phyloP scores from a whole-genome alignment of 768 basidiomycete species.

The Suillus tomentosus region DNA sequence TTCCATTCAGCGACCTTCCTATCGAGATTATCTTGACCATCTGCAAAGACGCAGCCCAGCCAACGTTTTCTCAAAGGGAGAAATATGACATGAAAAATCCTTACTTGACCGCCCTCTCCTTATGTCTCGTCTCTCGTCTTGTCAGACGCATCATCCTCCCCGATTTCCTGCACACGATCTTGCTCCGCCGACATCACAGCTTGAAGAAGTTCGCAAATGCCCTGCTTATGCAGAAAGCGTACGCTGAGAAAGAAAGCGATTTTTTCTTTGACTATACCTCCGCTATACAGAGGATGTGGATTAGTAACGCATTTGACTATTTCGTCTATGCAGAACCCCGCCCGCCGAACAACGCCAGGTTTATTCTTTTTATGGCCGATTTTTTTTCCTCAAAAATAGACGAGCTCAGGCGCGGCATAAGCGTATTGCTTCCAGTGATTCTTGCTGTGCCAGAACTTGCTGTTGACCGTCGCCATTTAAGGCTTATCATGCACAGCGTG shows the following conservation, averaged over 20 bases:
- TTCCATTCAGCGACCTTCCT: conserved; percentile 19
- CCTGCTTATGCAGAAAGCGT: no score
- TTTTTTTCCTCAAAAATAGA: no score
- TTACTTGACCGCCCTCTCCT: conserved; percentile 29
- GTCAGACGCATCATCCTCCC: conserved; percentile 30
- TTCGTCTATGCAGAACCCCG: no score
- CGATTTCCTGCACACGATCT: conserved; percentile 25
- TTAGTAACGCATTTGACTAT: background rate
- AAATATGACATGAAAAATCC: background rate
- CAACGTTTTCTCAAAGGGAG: conserved; percentile 13
- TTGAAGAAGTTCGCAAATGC: no score
- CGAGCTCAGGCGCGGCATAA: background rate
- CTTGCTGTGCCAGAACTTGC: background rate
- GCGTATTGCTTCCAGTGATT: background rate
- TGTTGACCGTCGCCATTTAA: background rate
- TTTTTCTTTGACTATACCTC: no score
- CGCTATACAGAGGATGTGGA: background rate
- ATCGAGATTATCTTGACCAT: conserved; percentile 39
- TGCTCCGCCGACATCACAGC: no score
- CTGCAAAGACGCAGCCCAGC: conserved; percentile 32
- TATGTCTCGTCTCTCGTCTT: conserved; percentile 36
- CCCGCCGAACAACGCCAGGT: no score
- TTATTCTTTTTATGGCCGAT: no score
- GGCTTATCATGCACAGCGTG: no score
- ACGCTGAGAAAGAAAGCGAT: no score